These are phyloP conservation scores for Saccharum officinarum DNA, from an alignment of 176 grass and related monocot species.

Conservation along the genomic window DNA sequence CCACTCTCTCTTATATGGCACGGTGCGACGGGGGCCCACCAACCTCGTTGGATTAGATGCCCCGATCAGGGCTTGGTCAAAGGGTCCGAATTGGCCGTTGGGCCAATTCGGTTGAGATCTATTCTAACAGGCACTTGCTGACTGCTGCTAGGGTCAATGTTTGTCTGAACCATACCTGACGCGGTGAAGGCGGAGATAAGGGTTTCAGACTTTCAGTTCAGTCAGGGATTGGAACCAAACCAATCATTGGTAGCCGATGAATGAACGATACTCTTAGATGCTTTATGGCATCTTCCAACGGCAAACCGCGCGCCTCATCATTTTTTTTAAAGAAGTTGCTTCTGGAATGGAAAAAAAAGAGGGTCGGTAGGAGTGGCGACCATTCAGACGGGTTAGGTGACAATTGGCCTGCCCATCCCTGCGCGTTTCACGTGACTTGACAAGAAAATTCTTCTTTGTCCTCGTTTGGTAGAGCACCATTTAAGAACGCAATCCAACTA, in stretches of 20 bases:
- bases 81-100: too few species aligned
- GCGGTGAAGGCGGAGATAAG: neutral
- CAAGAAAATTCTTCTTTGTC: conserved; percentile 17
- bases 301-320: neutral
- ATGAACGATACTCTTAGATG: neutral
- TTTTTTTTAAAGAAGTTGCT: neutral
- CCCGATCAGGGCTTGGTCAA: too few species aligned
- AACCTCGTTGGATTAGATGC: too few species aligned
- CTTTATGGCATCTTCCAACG: conserved; percentile 10
- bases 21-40: too few species aligned
- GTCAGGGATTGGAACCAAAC: neutral
- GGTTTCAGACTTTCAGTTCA: neutral
- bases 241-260: conserved; percentile 11
- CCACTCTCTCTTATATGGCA: too few species aligned
- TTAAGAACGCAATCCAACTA: conserved; percentile 7
- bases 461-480: conserved; percentile 39
- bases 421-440: conserved; percentile 43
- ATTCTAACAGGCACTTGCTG: too few species aligned
- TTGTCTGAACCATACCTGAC: neutral
- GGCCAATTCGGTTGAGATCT: too few species aligned
- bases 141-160: neutral
- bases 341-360: neutral
- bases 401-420: neutral
- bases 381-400: neutral
- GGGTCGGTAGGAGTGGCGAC: neutral